Conservation (phyloP, 75 land plant genomes). For the Picea sitchensis region DNA sequence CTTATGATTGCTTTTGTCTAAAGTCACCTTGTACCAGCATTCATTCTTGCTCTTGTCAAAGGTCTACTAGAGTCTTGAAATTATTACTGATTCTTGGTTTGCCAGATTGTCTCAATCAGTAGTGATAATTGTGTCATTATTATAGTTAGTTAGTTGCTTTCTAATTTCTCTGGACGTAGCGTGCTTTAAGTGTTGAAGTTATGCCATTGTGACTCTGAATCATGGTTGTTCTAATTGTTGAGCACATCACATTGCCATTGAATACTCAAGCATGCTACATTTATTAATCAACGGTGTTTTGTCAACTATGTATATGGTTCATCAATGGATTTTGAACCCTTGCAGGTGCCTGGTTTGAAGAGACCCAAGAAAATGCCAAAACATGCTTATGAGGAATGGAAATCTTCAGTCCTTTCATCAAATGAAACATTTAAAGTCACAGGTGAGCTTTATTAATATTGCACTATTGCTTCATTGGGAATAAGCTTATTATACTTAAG, state of each 20-base stretch:
- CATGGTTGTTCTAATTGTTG: background rate
- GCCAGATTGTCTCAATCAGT: no score
- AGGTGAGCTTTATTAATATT: constrained; percentile 8
- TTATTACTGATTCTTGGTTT: no score
- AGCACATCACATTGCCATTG: background rate
- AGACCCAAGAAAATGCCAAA: constrained; percentile 44
- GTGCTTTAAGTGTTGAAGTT: background rate
- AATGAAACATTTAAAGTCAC: constrained; percentile 26
- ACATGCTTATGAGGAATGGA: constrained; percentile 65
- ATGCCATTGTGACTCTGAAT: background rate
- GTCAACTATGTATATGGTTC: background rate
- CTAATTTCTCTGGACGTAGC: background rate
- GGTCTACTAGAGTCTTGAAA: background rate
- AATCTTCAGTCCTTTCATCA: constrained; percentile 52
- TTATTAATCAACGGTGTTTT: background rate
- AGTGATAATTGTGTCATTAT: no score
- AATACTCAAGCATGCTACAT: background rate
- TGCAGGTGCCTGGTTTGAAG: constrained; percentile 59
- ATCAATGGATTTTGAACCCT: background rate
- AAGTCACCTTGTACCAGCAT: background rate
- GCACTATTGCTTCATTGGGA: background rate
- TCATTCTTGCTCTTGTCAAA: background rate
- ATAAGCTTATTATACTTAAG: background rate
- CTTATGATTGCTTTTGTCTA: no score
- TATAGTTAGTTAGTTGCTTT: no score